Evolutionary conservation across 257 asterid genomes (phyloP).

Genomic region (Primulina eburnea): DNA sequence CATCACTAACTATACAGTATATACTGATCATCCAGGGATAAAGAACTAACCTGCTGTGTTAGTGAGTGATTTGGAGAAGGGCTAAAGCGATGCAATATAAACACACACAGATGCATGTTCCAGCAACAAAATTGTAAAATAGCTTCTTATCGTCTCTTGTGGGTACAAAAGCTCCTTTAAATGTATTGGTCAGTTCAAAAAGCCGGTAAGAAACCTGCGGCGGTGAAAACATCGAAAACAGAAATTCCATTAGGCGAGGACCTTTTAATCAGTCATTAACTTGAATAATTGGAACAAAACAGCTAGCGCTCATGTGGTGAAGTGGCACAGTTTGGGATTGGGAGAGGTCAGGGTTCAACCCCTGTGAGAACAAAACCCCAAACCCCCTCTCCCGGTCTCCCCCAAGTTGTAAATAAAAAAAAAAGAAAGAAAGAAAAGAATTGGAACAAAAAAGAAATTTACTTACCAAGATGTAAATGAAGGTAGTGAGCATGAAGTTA

Average conservation of each 20-base stretch:
- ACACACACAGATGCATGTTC: slow-evolving; percentile 47
- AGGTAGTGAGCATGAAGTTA: slow-evolving; percentile 88
- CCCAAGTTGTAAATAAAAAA: too few relatives aligned
- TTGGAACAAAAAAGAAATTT: slow-evolving; percentile 7
- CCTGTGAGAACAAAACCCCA: too few relatives aligned
- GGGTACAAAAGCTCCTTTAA: slow-evolving; percentile 78
- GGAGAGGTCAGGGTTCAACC: too few relatives aligned
- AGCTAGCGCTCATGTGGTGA: too few relatives aligned
- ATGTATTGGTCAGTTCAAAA: slow-evolving; percentile 87
- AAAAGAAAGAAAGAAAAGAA: too few relatives aligned
- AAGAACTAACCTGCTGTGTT: slow-evolving; percentile 39
- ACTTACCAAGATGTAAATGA: slow-evolving; percentile 75
- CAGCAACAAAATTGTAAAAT: slow-evolving; percentile 64
- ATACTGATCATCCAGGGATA: background rate
- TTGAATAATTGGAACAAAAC: slow-evolving; percentile 2
- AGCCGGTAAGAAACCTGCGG: slow-evolving; percentile 74
- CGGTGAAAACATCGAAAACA: background rate
- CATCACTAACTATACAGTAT: background rate
- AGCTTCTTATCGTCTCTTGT: slow-evolving; percentile 65
- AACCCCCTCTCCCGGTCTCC: too few relatives aligned
- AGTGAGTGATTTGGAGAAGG: slow-evolving; percentile 68
- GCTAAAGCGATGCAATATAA: slow-evolving; percentile 59
- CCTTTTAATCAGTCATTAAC: slow-evolving; percentile 9
- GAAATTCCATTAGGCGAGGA: slow-evolving; percentile 4
- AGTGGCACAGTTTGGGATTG: too few relatives aligned